Percentiles rank a stretch among this genome's conserved stretches.
phyloP scores from a whole-genome alignment of 805 yeast species.

The Spathaspora hagerdaliae region DNA sequence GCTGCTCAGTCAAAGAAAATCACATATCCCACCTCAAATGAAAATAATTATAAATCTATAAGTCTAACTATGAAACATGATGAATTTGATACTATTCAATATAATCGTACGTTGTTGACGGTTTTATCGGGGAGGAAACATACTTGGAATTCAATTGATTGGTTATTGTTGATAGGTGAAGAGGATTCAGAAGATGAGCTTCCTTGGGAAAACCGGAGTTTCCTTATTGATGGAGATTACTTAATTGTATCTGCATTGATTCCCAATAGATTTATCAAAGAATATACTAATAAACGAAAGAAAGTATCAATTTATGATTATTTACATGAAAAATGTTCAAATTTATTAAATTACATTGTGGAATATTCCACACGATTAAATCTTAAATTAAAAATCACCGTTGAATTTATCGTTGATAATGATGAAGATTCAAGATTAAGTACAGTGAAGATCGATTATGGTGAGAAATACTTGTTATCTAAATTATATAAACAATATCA shows the following conservation, averaged over 20 bases:
- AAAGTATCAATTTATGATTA: conserved; percentile 13
- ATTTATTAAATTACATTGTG: conserved; percentile 20
- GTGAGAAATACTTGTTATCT: conserved; percentile 33
- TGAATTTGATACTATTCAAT: conserved; percentile 20
- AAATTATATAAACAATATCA: conserved; percentile 38
- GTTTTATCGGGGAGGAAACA: conserved; percentile 39
- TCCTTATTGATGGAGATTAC: conserved; percentile 36
- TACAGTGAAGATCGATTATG: conserved; percentile 2
- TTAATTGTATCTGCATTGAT: conserved; percentile 33
- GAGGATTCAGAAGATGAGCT: background rate
- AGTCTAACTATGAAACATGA: conserved; percentile 44
- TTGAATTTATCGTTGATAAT: conserved; percentile 32
- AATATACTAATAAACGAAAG: conserved; percentile 7
- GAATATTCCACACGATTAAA: conserved; percentile 9
- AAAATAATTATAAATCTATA: conserved; percentile 34
- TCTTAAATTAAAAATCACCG: conserved; percentile 33
- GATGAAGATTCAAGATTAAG: conserved; percentile 2
- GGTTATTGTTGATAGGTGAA: conserved; percentile 23
- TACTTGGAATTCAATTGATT: conserved; percentile 41
- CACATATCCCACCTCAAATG: conserved; percentile 29
- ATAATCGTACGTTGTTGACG: conserved; percentile 31
- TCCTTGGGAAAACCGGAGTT: conserved; percentile 3
- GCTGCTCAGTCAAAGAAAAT: conserved; percentile 3
- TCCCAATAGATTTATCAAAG: conserved; percentile 16
- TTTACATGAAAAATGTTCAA: conserved; percentile 21